Evolutionary conservation across 768 basidiomycete species (phyloP).

Genomic region (Fomitopsis serialis): DNA sequence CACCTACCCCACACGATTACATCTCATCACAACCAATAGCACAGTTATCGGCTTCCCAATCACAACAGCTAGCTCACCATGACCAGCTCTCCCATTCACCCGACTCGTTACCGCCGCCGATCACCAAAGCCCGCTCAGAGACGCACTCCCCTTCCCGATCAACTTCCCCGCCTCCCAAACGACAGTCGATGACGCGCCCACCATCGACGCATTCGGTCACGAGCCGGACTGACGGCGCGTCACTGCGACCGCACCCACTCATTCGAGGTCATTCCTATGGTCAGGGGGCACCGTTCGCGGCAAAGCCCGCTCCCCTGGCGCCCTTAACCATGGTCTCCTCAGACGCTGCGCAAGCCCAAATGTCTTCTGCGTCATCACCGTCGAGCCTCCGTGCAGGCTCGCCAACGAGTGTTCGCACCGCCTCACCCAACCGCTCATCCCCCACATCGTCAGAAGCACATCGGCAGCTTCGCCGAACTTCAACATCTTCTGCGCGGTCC

Average conservation of each 20-base stretch:
- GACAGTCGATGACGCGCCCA: slow-evolving; percentile 46
- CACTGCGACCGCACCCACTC: slow-evolving; percentile 67
- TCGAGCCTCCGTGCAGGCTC: slow-evolving; percentile 23
- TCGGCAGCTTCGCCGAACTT: slow-evolving; percentile 38
- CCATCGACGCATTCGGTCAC: slow-evolving; percentile 58
- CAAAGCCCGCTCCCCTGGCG: slow-evolving; percentile 45
- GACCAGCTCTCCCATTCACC: slow-evolving; percentile 13
- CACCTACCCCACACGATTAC: slow-evolving; percentile 9
- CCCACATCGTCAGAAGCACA: slow-evolving; percentile 24
- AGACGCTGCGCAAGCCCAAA: slow-evolving; percentile 38
- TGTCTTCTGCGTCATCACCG: slow-evolving; percentile 34
- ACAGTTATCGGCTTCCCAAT: not conserved
- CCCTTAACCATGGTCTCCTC: slow-evolving; percentile 55
- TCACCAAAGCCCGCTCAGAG: slow-evolving; percentile 30
- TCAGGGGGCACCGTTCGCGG: slow-evolving; percentile 26
- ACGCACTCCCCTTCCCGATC: slow-evolving; percentile 33
- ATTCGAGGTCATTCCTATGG: slow-evolving; percentile 72
- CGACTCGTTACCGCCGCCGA: slow-evolving; percentile 18
- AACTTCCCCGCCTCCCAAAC: slow-evolving; percentile 32
- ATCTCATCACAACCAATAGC: slow-evolving; percentile 1
- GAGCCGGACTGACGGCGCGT: slow-evolving; percentile 24
- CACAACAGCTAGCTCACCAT: slow-evolving; percentile 1
- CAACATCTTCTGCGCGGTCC: slow-evolving; percentile 56
- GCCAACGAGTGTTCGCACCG: slow-evolving; percentile 34
- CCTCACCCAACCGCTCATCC: slow-evolving; percentile 19